Conservation (phyloP, 169 alveolate species). For the Ichthyophthirius multifiliis region DNA sequence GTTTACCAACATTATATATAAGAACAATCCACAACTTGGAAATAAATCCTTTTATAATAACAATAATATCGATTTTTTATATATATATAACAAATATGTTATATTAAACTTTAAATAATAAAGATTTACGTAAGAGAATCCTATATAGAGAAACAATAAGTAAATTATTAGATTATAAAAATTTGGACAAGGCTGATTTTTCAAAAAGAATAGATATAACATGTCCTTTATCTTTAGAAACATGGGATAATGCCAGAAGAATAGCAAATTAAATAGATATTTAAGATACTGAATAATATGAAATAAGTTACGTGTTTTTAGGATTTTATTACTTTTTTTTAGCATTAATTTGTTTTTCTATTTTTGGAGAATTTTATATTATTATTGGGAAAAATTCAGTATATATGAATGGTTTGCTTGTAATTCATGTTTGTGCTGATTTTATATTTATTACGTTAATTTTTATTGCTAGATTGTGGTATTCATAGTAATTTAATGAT, state of each 20-base stretch:
- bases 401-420: background rate
- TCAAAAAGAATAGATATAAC: background rate
- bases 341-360: background rate
- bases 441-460: background rate
- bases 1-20: too few species aligned
- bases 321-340: background rate
- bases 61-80: background rate
- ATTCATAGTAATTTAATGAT: background rate
- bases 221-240: background rate
- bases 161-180: background rate
- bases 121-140: background rate
- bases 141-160: background rate
- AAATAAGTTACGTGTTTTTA: background rate
- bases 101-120: background rate
- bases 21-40: background rate
- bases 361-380: background rate
- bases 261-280: background rate
- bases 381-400: background rate
- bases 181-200: background rate
- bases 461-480: background rate
- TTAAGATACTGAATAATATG: background rate
- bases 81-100: background rate
- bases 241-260: background rate
- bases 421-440: background rate
- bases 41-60: background rate